Conservation (phyloP, 768 basidiomycete species). For the Mycena vitilis region DNA sequence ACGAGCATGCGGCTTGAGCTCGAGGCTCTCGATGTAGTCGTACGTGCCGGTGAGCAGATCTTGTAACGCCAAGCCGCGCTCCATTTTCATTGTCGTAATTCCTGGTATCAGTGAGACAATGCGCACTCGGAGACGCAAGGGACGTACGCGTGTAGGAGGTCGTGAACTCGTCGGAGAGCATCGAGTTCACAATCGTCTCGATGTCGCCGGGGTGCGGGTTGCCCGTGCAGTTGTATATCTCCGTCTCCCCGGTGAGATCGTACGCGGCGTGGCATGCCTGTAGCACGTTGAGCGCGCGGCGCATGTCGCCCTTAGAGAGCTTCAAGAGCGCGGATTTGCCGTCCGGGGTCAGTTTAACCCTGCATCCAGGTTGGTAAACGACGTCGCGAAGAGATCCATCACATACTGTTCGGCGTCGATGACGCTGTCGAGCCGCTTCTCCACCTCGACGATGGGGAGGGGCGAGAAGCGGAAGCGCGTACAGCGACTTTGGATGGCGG, state of each 20-base stretch:
- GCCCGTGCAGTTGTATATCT: conserved; percentile 97
- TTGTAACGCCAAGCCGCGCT: conserved; percentile 94
- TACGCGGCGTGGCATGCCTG: conserved; percentile 99
- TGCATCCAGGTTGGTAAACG: conserved; percentile 45
- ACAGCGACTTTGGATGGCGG: conserved; percentile 98
- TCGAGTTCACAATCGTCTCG: conserved; percentile 91
- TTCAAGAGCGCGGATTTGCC: conserved; percentile 92
- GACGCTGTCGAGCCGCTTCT: conserved; percentile 82
- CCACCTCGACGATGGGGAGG: conserved; percentile 85
- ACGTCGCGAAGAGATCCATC: not conserved
- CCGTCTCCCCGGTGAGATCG: conserved; percentile 86
- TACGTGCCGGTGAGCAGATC: conserved; percentile 93
- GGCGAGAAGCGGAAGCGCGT: conserved; percentile 98
- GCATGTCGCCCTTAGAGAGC: conserved; percentile 98
- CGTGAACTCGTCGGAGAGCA: conserved; percentile 97
- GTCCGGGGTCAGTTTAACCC: conserved; percentile 87
- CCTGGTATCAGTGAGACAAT: conserved; percentile 41
- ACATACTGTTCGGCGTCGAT: conserved; percentile 87
- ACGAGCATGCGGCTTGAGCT: conserved; percentile 86
- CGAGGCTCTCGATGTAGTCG: conserved; percentile 89
- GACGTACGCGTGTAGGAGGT: conserved; percentile 84
- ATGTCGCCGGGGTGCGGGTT: conserved; percentile 97
- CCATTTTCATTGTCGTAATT: conserved; percentile 87
- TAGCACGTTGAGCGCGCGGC: conserved; percentile 93
- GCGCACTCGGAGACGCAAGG: not conserved